A percentile compares a stretch with the other conserved stretches of the same genome.
Evolutionary conservation across 2,329 filamentous ascomycete genomes (phyloP).

Genomic region (Ampelomyces quisqualis): DNA sequence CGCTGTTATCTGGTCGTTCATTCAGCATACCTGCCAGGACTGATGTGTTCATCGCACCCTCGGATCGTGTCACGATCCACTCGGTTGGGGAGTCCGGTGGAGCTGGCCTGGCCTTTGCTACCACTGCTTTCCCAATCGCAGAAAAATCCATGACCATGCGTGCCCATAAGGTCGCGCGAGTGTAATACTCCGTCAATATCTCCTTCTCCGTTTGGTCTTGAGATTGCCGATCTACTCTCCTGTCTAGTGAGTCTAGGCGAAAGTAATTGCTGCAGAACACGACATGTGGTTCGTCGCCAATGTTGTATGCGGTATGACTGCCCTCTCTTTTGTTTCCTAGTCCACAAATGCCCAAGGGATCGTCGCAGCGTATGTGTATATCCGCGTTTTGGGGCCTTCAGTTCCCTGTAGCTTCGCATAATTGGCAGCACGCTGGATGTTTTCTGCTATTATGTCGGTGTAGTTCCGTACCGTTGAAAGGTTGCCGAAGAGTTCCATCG

Average conservation of each 20-base stretch:
- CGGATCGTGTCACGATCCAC: slow-evolving; percentile 20
- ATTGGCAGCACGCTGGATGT: slow-evolving; percentile 32
- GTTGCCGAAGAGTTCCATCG: slow-evolving; percentile 33
- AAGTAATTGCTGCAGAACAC: slow-evolving; percentile 39
- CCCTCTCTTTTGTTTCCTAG: slow-evolving; percentile 32
- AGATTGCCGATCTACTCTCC: slow-evolving; percentile 26
- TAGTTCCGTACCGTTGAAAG: slow-evolving; percentile 28
- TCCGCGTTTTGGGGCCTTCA: slow-evolving; percentile 26
- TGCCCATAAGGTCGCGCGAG: slow-evolving; percentile 38
- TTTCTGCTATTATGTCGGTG: slow-evolving; percentile 30
- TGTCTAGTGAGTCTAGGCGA: slow-evolving; percentile 25
- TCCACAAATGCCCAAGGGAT: slow-evolving; percentile 31
- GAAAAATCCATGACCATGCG: slow-evolving; percentile 40
- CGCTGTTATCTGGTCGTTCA: slow-evolving; percentile 22
- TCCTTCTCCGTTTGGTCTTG: slow-evolving; percentile 25
- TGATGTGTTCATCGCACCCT: slow-evolving; percentile 37
- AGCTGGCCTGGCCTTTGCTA: slow-evolving; percentile 19
- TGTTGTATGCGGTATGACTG: slow-evolving; percentile 36
- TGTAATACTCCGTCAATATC: slow-evolving; percentile 35
- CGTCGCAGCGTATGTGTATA: slow-evolving; percentile 40
- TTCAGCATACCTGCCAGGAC: slow-evolving; percentile 36
- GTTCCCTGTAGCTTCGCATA: slow-evolving; percentile 30
- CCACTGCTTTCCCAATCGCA: slow-evolving; percentile 30
- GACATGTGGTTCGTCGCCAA: slow-evolving; percentile 39
- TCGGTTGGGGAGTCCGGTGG: slow-evolving; percentile 20